A percentile compares a stretch with the other conserved stretches of the same genome.
Evolutionary conservation across 2,329 filamentous ascomycete genomes (phyloP).

Genomic region (Trichoderma harzianum): DNA sequence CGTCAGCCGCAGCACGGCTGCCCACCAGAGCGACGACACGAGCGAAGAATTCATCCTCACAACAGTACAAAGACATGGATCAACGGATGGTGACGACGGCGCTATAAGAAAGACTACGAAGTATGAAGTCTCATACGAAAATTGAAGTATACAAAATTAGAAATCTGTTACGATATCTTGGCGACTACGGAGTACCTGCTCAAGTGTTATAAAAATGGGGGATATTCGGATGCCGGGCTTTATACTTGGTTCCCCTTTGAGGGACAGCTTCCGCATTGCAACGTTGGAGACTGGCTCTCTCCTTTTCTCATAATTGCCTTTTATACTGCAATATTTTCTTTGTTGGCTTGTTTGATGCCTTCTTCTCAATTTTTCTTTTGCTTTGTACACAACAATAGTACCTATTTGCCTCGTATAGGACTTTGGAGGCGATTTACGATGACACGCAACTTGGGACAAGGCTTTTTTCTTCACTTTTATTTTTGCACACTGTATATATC

Average conservation of each 20-base stretch:
- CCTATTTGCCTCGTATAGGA: neutral
- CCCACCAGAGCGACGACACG: slow-evolving; percentile 28
- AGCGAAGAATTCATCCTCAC: slow-evolving; percentile 38
- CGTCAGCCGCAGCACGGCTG: slow-evolving; percentile 25
- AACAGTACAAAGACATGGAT: slow-evolving; percentile 19
- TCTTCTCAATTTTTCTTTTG: neutral
- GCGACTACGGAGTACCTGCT: neutral
- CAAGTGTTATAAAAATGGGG: neutral
- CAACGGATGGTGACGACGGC: slow-evolving; percentile 21
- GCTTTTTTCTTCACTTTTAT: neutral
- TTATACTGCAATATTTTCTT: neutral
- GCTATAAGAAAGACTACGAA: slow-evolving; percentile 37
- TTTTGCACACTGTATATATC: neutral
- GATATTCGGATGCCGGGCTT: neutral
- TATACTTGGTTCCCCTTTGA: neutral
- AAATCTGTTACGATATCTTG: neutral
- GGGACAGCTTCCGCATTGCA: neutral
- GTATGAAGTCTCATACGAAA: slow-evolving; percentile 36
- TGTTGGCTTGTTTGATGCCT: neutral
- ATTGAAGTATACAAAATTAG: slow-evolving; percentile 12
- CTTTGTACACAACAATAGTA: neutral
- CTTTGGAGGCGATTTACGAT: neutral
- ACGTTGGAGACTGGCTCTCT: neutral
- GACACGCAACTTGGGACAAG: neutral
- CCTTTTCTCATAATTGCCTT: neutral